Percentiles rank a stretch among this genome's conserved stretches.
phyloP scores from a whole-genome alignment of 768 basidiomycete genomes.

The Boletellus sp. region DNA sequence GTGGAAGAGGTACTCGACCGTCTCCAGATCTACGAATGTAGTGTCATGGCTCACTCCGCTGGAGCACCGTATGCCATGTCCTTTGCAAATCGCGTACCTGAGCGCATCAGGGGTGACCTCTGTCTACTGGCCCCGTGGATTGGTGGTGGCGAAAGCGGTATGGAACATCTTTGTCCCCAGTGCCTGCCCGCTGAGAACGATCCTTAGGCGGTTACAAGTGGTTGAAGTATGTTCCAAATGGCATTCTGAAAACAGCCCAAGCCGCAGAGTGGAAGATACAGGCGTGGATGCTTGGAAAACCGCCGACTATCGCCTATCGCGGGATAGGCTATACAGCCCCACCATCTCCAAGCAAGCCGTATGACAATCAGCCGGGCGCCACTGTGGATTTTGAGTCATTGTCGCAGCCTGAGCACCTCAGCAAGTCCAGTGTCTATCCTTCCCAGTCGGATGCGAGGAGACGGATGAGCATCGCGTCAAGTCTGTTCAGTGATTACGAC shows the following conservation, averaged over 20 bases:
- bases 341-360: constrained; percentile 32
- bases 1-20: constrained; percentile 89
- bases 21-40: constrained; percentile 72
- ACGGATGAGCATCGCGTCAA: constrained; percentile 69
- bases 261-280: constrained; percentile 97
- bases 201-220: constrained; percentile 80
- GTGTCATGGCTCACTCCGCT: constrained; percentile 93
- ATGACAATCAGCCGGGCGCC: constrained; percentile 17
- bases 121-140: constrained; percentile 97
- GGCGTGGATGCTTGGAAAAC: constrained; percentile 96
- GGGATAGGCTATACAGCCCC: constrained; percentile 78
- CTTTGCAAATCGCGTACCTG: constrained; percentile 69
- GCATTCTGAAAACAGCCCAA: constrained; percentile 90
- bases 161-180: constrained; percentile 27
- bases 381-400: constrained; percentile 15
- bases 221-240: constrained; percentile 94
- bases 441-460: constrained; percentile 39
- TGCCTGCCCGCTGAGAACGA: constrained; percentile 11
- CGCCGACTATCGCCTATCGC: constrained; percentile 77
- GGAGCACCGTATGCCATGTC: constrained; percentile 94
- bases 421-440: constrained; percentile 25
- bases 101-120: constrained; percentile 77
- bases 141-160: constrained; percentile 83
- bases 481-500: constrained; percentile 81
- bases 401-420: constrained; percentile 20